phyloP scores from a whole-genome alignment of 192 early-diverging fungal species.

The Dimargaris cristalligena region DNA sequence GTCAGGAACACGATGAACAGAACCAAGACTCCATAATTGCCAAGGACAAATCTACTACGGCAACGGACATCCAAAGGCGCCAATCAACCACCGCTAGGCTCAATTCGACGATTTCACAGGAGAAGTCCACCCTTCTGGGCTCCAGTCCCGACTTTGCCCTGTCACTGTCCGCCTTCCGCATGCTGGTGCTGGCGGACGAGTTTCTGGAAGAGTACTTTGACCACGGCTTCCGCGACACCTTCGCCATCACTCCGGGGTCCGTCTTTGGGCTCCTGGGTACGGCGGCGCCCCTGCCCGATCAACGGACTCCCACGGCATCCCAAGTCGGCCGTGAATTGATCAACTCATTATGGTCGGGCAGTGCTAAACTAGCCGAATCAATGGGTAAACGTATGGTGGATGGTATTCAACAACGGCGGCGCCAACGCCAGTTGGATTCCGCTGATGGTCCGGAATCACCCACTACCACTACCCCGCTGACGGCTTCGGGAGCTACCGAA shows the following conservation, averaged over 20 bases:
- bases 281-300: neutral
- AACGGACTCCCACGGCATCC: neutral
- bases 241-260: neutral
- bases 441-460: too few species aligned
- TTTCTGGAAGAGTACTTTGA: slow-evolving; percentile 76
- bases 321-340: slow-evolving; percentile 7
- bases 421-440: neutral
- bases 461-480: too few species aligned
- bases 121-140: slow-evolving; percentile 19
- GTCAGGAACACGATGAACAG: slow-evolving; percentile 13
- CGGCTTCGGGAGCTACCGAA: neutral
- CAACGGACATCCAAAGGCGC: too few species aligned
- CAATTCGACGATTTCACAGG: slow-evolving; percentile 23
- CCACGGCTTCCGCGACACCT: slow-evolving; percentile 9
- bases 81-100: neutral
- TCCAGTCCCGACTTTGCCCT: slow-evolving; percentile 18
- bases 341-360: slow-evolving; percentile 6
- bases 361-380: neutral
- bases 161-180: slow-evolving; percentile 38
- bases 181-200: slow-evolving; percentile 75
- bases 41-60: too few species aligned
- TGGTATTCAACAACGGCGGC: slow-evolving; percentile 5
- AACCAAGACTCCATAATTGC: too few species aligned
- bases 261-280: neutral
- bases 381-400: slow-evolving; percentile 11